A percentile compares a stretch with the other conserved stretches of the same genome.
These are phyloP conservation scores for Saccharomycopsis hybrid DNA, from an alignment of 1,139 yeast species.

Conservation along the genomic window DNA sequence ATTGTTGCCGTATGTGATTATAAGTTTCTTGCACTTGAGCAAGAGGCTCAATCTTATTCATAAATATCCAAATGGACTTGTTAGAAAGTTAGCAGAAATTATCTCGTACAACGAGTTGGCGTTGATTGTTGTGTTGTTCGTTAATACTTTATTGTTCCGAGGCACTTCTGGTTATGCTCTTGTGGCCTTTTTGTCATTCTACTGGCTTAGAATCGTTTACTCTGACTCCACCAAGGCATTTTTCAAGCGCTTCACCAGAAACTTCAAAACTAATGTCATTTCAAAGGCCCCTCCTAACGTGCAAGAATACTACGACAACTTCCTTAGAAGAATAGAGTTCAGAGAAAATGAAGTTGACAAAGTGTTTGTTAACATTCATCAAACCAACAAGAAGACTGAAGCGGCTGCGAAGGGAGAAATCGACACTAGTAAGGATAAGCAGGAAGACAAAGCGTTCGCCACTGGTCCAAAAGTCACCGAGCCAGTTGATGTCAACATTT, in stretches of 20 bases:
- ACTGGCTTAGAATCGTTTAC: conserved; percentile 63
- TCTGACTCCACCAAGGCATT: conserved; percentile 44
- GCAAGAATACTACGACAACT: conserved; percentile 12
- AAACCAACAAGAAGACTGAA: conserved; percentile 1
- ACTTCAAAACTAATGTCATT: conserved; percentile 16
- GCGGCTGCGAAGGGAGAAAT: conserved; percentile 5
- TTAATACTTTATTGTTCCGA: conserved; percentile 57
- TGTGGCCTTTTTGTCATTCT: conserved; percentile 49
- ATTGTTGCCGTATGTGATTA: conserved; percentile 49
- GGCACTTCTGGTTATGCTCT: conserved; percentile 66
- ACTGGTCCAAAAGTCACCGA: conserved; percentile 5
- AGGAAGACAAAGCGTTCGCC: conserved; percentile 13
- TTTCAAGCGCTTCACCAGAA: conserved; percentile 26
- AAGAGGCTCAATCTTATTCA: conserved; percentile 32
- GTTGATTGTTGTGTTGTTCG: conserved; percentile 43
- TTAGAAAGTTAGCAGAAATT: conserved; percentile 38
- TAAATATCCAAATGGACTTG: conserved; percentile 35
- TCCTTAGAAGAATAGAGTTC: conserved; percentile 13
- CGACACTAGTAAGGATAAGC: conserved; percentile 3
- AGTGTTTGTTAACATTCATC: conserved; percentile 3
- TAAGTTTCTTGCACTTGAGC: conserved; percentile 53
- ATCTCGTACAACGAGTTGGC: conserved; percentile 58
- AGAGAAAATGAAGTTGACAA: conserved; percentile 11
- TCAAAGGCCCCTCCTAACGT: conserved; percentile 12
- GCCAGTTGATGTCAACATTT: conserved; percentile 11